Base-by-base conservation (phyloP, 805 yeast species). In the Myxozyma neotropica region DNA sequence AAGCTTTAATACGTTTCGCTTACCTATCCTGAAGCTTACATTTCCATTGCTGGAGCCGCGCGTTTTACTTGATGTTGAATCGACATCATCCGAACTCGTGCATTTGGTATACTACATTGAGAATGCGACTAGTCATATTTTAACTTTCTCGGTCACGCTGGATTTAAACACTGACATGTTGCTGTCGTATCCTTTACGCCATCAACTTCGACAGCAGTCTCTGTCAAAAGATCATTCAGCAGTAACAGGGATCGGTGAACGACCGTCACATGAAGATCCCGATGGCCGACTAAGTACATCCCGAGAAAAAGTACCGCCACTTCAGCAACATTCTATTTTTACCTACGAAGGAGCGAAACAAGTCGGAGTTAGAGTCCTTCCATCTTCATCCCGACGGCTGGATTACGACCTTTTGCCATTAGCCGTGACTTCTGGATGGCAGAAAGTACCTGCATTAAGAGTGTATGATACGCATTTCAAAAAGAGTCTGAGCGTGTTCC, bases 21-120 rank as follows among this genome's bases (percentile, higher is more conserved):
- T 70, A 4, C 70, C 74, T 8, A 73, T 79, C 12, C 80, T 84
- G 79, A 83, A 82, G 53, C 75, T 85, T 2, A 71, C 77, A 1
- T 68, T 88, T 19, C 88, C 92, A 1, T 76, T 85, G 50, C 77
- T 84, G 57, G 93, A 88, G 68, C 93, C 94, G 3, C 72, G 94
- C 52, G 83, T 85, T 1, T 71, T 88, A 33, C 75, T 86, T 2
- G 73, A 71, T 43, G 42, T 65, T 61, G 1, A 59, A 68, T 46
- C 66, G 66, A 33, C 61, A 63, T 12, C 19, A 57, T 63, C 63
- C 33, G 68, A 64, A 31, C 62, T 59, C 1, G 65, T 76, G 15
- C 71, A 69, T 44, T 70, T 83, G 45, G 75, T 69, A 13, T 88
- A 82, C 69, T 77, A 78, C 53, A 68, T 89, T 50, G 96, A 89